A percentile compares a stretch with the other conserved stretches of the same genome.
Conservation (phyloP, 2,329 filamentous ascomycete genomes). For the Hyphodiscus sp. region DNA sequence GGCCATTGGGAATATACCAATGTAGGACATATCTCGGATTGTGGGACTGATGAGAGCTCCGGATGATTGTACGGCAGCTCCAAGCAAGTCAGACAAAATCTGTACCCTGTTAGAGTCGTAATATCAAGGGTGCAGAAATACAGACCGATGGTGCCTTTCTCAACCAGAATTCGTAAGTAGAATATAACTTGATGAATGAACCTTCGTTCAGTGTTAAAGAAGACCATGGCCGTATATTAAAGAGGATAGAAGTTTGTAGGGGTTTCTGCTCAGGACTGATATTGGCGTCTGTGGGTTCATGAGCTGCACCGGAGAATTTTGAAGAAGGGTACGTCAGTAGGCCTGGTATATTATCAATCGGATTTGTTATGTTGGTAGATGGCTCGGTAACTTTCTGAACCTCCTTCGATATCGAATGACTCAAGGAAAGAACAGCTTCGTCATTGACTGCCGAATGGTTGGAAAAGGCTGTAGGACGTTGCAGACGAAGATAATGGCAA, state of each 20-base stretch:
- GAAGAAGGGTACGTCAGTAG: not conserved
- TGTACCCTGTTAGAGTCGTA: conserved; percentile 29
- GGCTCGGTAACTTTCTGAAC: not conserved
- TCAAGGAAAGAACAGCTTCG: not conserved
- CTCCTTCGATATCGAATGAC: not conserved
- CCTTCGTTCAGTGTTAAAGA: conserved; percentile 60
- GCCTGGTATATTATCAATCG: not conserved
- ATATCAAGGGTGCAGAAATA: conserved; percentile 3
- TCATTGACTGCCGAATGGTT: not conserved
- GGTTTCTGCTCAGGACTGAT: not conserved
- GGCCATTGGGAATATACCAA: conserved; percentile 61
- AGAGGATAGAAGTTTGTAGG: conserved; percentile 10
- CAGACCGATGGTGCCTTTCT: conserved; percentile 43
- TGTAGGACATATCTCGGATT: conserved; percentile 49
- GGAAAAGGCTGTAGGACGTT: conserved; percentile 10
- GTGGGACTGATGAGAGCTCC: conserved; percentile 34
- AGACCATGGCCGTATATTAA: conserved; percentile 12
- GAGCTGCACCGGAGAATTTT: too few relatives aligned
- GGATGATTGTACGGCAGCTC: conserved; percentile 32
- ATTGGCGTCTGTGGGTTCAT: not conserved
- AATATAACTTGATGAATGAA: conserved; percentile 61
- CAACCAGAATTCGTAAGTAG: conserved; percentile 63
- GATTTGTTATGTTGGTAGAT: not conserved
- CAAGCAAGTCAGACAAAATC: conserved; percentile 48
- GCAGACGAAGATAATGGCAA: conserved; percentile 52